A percentile compares a stretch with the other conserved stretches of the same genome.
Evolutionary conservation across 176 grass and related monocot species (phyloP).

Genomic region (Oryza meridionalis): DNA sequence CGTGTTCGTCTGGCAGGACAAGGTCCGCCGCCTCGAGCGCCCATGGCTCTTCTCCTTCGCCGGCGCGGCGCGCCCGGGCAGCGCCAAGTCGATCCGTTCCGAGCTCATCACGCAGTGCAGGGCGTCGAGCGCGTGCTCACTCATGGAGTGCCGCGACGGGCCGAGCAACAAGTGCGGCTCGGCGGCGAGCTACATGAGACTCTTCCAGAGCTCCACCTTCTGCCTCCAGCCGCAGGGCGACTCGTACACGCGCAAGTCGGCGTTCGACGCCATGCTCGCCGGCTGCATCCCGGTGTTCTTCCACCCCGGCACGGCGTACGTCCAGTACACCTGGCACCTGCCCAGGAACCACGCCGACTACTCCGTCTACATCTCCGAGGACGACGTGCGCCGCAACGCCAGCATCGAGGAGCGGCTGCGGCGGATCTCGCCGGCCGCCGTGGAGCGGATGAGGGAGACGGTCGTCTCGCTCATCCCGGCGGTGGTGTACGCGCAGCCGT

Average conservation of each 20-base stretch:
- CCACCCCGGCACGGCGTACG: slow-evolving; percentile 69
- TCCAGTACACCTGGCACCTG: slow-evolving; percentile 79
- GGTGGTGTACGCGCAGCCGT: slow-evolving; percentile 59
- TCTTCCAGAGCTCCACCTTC: slow-evolving; percentile 79
- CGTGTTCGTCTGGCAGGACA: slow-evolving; percentile 57
- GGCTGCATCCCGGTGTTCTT: slow-evolving; percentile 90
- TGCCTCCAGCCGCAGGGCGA: slow-evolving; percentile 72
- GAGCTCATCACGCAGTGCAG: slow-evolving; percentile 55
- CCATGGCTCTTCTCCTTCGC: slow-evolving; percentile 78
- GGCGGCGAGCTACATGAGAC: slow-evolving; percentile 46
- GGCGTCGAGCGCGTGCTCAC: slow-evolving; percentile 49
- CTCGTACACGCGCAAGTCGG: slow-evolving; percentile 46
- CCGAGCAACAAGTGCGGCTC: slow-evolving; percentile 54
- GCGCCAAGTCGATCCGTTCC: slow-evolving; percentile 49
- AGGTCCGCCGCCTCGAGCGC: slow-evolving; percentile 32
- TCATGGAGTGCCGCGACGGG: slow-evolving; percentile 56
- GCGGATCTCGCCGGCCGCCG: slow-evolving; percentile 33
- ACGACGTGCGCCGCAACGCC: slow-evolving; percentile 51
- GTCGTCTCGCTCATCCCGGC: slow-evolving; percentile 62
- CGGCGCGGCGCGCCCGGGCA: slow-evolving; percentile 48
- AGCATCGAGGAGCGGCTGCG: slow-evolving; percentile 63
- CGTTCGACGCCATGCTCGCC: slow-evolving; percentile 77
- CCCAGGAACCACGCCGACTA: slow-evolving; percentile 59
- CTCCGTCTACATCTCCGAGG: slow-evolving; percentile 70
- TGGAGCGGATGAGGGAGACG: slow-evolving; percentile 56